Conservation (phyloP, 768 basidiomycete species). For the Mycena venus region DNA sequence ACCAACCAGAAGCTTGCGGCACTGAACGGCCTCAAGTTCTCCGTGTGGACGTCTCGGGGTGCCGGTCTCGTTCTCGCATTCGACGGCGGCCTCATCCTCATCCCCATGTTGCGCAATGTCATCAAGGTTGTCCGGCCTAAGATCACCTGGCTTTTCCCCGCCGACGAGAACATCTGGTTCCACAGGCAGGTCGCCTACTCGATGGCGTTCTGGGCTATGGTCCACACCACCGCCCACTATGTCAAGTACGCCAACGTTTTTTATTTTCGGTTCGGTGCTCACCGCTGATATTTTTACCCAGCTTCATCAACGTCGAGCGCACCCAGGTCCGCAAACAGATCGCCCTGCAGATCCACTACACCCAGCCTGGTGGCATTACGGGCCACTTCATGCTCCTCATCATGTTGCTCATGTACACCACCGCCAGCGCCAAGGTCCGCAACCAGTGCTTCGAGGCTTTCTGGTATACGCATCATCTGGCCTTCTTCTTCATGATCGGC, state of each 20-base stretch:
- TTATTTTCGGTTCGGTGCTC: too few species aligned
- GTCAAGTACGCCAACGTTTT: constrained; percentile 94
- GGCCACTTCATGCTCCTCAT: constrained; percentile 96
- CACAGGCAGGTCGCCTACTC: constrained; percentile 96
- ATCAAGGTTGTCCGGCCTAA: constrained; percentile 87
- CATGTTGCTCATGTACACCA: constrained; percentile 94
- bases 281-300: too few species aligned
- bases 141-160: constrained; percentile 87
- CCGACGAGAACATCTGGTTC: constrained; percentile 97
- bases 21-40: constrained; percentile 84
- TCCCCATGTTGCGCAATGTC: constrained; percentile 92
- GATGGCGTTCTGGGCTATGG: constrained; percentile 93
- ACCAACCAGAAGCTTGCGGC: constrained; percentile 74
- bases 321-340: constrained; percentile 87
- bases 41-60: constrained; percentile 92
- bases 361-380: constrained; percentile 91
- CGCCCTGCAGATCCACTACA: constrained; percentile 90
- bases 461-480: constrained; percentile 97
- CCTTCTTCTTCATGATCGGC: constrained; percentile 94
- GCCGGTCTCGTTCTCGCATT: constrained; percentile 92
- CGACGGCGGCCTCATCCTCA: constrained; percentile 86
- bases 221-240: constrained; percentile 95
- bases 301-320: constrained; percentile 74
- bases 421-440: constrained; percentile 91
- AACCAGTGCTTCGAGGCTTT: constrained; percentile 94